These are phyloP conservation scores for Rhynchospora tenuis DNA, from an alignment of 176 grass and related monocot species.

Conservation along the genomic window DNA sequence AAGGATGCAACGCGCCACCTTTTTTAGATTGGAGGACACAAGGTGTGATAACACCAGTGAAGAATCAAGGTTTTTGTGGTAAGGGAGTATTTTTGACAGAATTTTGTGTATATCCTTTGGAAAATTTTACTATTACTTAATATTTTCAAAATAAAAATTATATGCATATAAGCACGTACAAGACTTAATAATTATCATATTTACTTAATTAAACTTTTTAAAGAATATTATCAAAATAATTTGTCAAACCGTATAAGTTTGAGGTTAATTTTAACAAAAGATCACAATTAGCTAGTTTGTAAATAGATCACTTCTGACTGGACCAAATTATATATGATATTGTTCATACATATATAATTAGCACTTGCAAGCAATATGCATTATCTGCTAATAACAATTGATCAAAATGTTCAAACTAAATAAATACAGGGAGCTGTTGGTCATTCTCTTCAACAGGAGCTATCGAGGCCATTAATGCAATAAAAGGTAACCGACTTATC, in stretches of 20 bases:
- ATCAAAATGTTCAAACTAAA: too few species aligned
- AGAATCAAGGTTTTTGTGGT: conserved; percentile 38
- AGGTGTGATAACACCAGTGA: conserved; percentile 22
- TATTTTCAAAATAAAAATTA: neutral
- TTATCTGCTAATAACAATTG: too few species aligned
- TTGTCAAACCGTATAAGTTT: neutral
- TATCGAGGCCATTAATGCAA: conserved; percentile 42
- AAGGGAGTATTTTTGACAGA: neutral
- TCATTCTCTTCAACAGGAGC: conserved; percentile 37
- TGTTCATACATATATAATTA: too few species aligned
- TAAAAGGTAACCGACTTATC: conserved; percentile 25
- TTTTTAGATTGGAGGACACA: conserved; percentile 34
- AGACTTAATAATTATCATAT: neutral
- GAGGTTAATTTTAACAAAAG: too few species aligned
- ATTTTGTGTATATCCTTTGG: neutral
- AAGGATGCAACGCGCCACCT: conserved; percentile 17
- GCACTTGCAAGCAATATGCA: too few species aligned
- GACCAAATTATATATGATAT: too few species aligned
- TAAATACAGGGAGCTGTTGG: conserved; percentile 33
- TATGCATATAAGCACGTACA: neutral
- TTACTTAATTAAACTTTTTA: neutral
- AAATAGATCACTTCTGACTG: too few species aligned
- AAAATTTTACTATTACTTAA: neutral
- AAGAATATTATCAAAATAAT: neutral
- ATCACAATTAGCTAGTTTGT: too few species aligned